Evolutionary conservation across 768 basidiomycete species (phyloP), one percentile per base, ranked within the genome.

Genomic region (Serendipita sp.): DNA sequence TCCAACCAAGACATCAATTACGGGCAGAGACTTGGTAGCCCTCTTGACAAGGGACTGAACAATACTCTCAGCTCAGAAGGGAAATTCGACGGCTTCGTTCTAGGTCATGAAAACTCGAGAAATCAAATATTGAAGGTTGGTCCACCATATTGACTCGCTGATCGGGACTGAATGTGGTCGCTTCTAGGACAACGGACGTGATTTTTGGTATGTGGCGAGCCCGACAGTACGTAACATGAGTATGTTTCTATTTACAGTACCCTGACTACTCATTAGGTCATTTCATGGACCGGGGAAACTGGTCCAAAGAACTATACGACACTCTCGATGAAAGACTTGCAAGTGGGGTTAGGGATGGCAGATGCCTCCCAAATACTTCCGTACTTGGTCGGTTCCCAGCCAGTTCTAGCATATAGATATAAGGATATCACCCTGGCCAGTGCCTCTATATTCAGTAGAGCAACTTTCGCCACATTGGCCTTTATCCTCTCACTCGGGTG

Each of bases 301-400:
- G 78, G 76, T 2, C 72, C 77, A 3, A 51, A 65, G 32, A 76
- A 76, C 10, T 80, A 79, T 65, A 77, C 75, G 0, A 70, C 74
- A 35, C 70, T 80, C 5, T 76, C 75, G 2, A 65, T 72, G 30
- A 64, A 67, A 0, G 67, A 66, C 18, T 77, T 77, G 58, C 74
- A 72, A 1, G 69, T 72, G 56, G 71, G 74, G 28, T 74, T 75
- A 0, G 77, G 72, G 5, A 56, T 74, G n/a, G 73, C 76, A 2
- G 78, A 78, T 63, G 76, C 78, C 0, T 71, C 70, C 48, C 76
- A 77, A 65, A 69, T 78, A 15, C 73, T 79, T 1, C 76, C 78
- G 0, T 79, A 78, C 68, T 74, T 80, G 18, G 72, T 70, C 3
- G 78, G 79, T 4, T 73, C 75, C 3, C 75, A 73, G 1, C 67